Evolutionary conservation across 2,329 filamentous ascomycete genomes (phyloP).

Genomic region (Geosmithia morbida): DNA sequence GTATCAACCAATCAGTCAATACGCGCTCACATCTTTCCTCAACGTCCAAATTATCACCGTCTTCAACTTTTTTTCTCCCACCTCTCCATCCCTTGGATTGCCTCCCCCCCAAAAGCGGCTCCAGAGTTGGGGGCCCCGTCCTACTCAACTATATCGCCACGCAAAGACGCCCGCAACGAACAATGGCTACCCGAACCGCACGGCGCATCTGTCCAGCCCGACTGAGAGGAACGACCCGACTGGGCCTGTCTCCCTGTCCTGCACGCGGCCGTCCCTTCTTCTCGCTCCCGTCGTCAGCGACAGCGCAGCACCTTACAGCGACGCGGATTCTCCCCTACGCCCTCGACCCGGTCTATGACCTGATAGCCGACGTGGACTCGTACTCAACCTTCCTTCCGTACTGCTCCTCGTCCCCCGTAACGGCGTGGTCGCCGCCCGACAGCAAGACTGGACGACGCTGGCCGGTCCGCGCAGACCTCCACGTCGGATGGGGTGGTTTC

Average conservation of each 20-base stretch:
- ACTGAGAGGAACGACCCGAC: constrained; percentile 4
- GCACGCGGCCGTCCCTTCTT: constrained; percentile 30
- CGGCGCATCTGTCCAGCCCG: constrained; percentile 3
- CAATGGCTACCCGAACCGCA: constrained; percentile 4
- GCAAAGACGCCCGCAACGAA: too few species aligned
- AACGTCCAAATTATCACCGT: too few species aligned
- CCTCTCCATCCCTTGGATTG: too few species aligned
- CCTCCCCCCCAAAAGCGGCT: too few species aligned
- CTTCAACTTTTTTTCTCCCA: too few species aligned
- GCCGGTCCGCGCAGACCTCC: constrained; percentile 65
- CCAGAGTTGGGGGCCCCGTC: too few species aligned
- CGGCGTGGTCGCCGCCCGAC: constrained; percentile 49
- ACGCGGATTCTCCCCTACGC: constrained; percentile 66
- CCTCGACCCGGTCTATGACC: constrained; percentile 54
- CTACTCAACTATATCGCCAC: neutral
- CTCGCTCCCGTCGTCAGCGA: constrained; percentile 8
- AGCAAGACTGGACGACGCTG: constrained; percentile 29
- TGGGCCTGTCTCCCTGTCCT: constrained; percentile 1
- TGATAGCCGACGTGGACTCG: constrained; percentile 77
- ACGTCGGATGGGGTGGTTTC: constrained; percentile 72
- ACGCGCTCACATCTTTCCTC: too few species aligned
- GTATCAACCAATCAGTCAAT: neutral
- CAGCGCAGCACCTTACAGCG: constrained; percentile 55
- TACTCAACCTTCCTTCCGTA: constrained; percentile 89
- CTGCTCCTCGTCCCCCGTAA: constrained; percentile 66